Evolutionary conservation across 1,139 yeast species (phyloP), one percentile per base, ranked within the genome.

Genomic region (Yamadazyma aaseri): DNA sequence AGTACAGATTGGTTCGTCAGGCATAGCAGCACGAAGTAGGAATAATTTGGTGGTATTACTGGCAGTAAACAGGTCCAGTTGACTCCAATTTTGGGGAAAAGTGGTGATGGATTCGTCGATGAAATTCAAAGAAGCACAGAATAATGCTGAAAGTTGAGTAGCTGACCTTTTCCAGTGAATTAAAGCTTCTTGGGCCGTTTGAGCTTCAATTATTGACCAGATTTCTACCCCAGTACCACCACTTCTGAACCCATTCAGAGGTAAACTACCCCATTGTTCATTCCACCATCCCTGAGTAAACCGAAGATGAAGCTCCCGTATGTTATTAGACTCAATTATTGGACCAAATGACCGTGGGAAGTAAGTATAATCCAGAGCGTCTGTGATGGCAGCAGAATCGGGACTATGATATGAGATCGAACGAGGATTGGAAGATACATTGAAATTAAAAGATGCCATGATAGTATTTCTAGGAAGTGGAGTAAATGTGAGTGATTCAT

Each of bases 141-240:
- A 92, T 49, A 89, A 71, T 1, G 98, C 98, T 2, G 96, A 85
- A 35, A 94, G 66, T 1, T 84, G 75, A 49, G 86, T 83, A 8
- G 86, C 80, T 27, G 94, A 65, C 32, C 70, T 65, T 41, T 65
- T 70, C 98, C 98, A 94, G 32, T 75, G 68, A 4, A 60, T 47
- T 42, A 72, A 71, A 2, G 95, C 95, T 5, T 67, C 73, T 1
- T 63, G 67, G 28, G 72, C 60, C 20, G 69, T 51, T 1, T 59
- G 61, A 0, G 94, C 92, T 50, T 84, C 94, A 16, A 92, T 73
- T 31, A 80, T 71, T 0, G 97, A 94, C 86, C 95, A 86, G 8
- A 92, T 55, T 56, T 94, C 99, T 8, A 92, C 96, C 21, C 99
- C 99, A 3, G 94, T 85, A 2, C 98, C 98, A 15, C 98, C 98